Percentiles rank a stretch among this genome's conserved stretches.
Conservation (phyloP, 2,329 filamentous ascomycete species). For the Pyricularia pennisetigena region DNA sequence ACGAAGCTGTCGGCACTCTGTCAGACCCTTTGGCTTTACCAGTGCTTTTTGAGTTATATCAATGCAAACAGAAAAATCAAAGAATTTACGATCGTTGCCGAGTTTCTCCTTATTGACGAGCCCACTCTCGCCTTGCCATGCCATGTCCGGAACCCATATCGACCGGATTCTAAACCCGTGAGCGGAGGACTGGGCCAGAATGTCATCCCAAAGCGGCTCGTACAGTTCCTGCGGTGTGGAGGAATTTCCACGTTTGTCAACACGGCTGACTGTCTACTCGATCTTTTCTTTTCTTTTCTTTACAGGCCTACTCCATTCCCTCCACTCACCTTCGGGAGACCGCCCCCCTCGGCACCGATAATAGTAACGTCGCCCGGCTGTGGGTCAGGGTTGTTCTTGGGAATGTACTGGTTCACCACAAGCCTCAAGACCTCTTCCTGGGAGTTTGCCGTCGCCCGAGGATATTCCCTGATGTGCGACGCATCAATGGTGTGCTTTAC, state of each 20-base stretch:
- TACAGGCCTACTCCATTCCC: not conserved
- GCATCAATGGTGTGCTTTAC: constrained; percentile 64
- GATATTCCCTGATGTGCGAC: constrained; percentile 75
- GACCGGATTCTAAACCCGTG: constrained; percentile 63
- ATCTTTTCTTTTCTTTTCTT: too few relatives aligned
- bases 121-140: constrained; percentile 72
- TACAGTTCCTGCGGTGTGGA: constrained; percentile 85
- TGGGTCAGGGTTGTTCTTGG: constrained; percentile 57
- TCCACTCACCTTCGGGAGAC: constrained; percentile 69
- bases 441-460: constrained; percentile 57
- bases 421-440: constrained; percentile 69
- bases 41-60: too few relatives aligned
- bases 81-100: constrained; percentile 74
- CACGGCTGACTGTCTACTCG: too few relatives aligned
- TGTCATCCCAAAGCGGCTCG: constrained; percentile 82
- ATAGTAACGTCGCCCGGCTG: constrained; percentile 73
- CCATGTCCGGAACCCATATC: constrained; percentile 88
- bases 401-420: constrained; percentile 81
- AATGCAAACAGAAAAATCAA: too few relatives aligned
- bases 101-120: constrained; percentile 65
- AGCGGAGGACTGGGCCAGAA: constrained; percentile 48
- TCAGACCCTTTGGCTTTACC: not conserved
- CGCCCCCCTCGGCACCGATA: constrained; percentile 81
- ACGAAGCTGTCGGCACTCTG: constrained; percentile 47
- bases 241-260: too few relatives aligned